These are phyloP conservation scores for Halophytophthora batemanensis DNA, from an alignment of 352 stramenopile genomes.

Conservation along the genomic window DNA sequence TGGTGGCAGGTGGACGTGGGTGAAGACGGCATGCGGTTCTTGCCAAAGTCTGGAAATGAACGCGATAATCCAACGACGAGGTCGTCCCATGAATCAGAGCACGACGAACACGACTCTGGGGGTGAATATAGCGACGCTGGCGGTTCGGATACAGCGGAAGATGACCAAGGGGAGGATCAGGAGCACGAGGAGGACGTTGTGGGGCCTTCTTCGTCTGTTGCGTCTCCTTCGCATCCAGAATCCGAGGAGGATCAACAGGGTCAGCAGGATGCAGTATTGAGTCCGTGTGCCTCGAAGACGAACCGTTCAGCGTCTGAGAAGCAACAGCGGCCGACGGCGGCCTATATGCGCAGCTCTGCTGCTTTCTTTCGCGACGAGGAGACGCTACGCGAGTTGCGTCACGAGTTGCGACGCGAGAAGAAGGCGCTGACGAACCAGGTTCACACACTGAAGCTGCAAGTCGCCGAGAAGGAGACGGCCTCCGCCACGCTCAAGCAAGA, in stretches of 20 bases:
- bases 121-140: too few relatives aligned
- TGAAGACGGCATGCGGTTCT: conserved; percentile 20
- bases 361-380: conserved; percentile 60
- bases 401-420: conserved; percentile 37
- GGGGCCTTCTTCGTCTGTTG: too few relatives aligned
- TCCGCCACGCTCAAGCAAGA: conserved; percentile 38
- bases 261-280: too few relatives aligned
- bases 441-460: conserved; percentile 27
- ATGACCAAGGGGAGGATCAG: not conserved
- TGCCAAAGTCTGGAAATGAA: conserved; percentile 2
- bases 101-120: not conserved
- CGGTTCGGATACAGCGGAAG: too few relatives aligned
- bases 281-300: too few relatives aligned
- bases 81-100: not conserved
- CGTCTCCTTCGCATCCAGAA: too few relatives aligned
- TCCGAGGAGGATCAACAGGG: too few relatives aligned
- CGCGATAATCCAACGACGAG: not conserved
- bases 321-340: conserved; percentile 3
- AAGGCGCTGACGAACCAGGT: conserved; percentile 28
- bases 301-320: not conserved
- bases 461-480: conserved; percentile 33
- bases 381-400: conserved; percentile 38
- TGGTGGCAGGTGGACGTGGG: conserved; percentile 14
- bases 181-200: too few relatives aligned
- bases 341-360: conserved; percentile 18